phyloP scores from a whole-genome alignment of 164 flowering plant genomes.

The Cinnamomum chago region DNA sequence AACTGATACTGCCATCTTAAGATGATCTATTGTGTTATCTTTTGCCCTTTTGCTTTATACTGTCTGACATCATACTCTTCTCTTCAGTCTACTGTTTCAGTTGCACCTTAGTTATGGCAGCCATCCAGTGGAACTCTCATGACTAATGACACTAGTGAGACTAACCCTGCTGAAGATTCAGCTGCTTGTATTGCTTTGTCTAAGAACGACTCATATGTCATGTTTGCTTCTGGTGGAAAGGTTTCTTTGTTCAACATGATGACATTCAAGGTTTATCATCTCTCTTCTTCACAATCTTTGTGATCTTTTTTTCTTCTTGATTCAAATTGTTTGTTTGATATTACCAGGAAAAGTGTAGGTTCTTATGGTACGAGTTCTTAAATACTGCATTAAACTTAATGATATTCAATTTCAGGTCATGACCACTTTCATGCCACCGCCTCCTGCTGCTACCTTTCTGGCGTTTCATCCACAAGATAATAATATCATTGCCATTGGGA shows the following conservation, averaged over 20 bases:
- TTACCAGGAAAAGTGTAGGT: not conserved
- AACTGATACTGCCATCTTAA: too few relatives aligned
- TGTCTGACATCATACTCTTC: constrained; percentile 3
- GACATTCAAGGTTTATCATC: constrained; percentile 54
- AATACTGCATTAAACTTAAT: not conserved
- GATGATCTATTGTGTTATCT: not conserved
- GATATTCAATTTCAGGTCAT: constrained; percentile 37
- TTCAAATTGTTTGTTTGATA: not conserved
- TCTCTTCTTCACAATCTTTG: not conserved
- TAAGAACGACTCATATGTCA: constrained; percentile 57
- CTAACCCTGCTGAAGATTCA: constrained; percentile 46
- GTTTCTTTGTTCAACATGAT: constrained; percentile 67
- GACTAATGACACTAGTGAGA: constrained; percentile 55
- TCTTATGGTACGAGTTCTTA: not conserved
- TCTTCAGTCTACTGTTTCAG: constrained; percentile 54
- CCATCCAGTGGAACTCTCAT: constrained; percentile 59
- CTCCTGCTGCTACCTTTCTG: constrained; percentile 71
- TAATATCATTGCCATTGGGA: constrained; percentile 72
- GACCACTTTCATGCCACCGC: constrained; percentile 76
- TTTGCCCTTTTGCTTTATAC: not conserved
- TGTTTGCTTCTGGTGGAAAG: constrained; percentile 71
- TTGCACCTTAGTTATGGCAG: constrained; percentile 62
- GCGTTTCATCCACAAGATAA: constrained; percentile 83
- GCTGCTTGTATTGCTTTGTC: constrained; percentile 69
- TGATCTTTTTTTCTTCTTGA: not conserved